These are phyloP conservation scores for Hypoxylon sp. DNA, from an alignment of 2,329 filamentous ascomycete species.

Conservation along the genomic window DNA sequence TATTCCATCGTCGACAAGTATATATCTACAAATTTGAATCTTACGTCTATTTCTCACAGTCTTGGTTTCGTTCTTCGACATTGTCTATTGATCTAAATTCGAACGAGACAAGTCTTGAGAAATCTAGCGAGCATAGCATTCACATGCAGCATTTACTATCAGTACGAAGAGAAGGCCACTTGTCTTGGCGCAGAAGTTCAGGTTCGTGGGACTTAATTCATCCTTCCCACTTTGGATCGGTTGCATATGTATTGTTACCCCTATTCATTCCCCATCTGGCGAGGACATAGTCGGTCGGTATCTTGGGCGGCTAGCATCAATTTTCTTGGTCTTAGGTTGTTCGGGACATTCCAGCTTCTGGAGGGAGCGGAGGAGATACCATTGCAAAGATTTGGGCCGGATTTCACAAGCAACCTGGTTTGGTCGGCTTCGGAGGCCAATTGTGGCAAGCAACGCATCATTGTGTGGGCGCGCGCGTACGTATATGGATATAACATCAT, in stretches of 20 bases:
- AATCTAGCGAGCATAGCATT: constrained; percentile 7
- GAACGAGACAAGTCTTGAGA: constrained; percentile 5
- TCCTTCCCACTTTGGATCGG: constrained; percentile 14
- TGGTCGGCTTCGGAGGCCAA: not conserved
- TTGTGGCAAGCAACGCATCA: not conserved
- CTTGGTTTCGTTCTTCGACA: not conserved
- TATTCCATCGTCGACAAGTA: constrained; percentile 33
- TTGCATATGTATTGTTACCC: constrained; percentile 31
- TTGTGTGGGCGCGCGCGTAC: not conserved
- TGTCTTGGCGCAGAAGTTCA: constrained; percentile 1
- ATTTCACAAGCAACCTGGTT: not conserved
- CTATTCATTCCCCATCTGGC: constrained; percentile 8
- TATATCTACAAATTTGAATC: constrained; percentile 40
- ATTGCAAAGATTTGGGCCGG: constrained; percentile 23
- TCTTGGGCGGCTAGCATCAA: constrained; percentile 40
- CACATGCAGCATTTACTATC: constrained; percentile 11
- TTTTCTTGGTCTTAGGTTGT: constrained; percentile 22
- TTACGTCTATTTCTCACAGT: constrained; percentile 9
- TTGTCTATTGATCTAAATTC: not conserved
- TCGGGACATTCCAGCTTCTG: constrained; percentile 26
- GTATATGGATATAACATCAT: not conserved
- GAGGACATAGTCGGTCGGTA: constrained; percentile 24
- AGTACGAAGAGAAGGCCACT: constrained; percentile 2
- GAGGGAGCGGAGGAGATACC: constrained; percentile 50
- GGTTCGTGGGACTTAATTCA: not conserved